Evolutionary conservation across 345 rosid species (phyloP).

Genomic region (Excoecaria cochinchinensis): DNA sequence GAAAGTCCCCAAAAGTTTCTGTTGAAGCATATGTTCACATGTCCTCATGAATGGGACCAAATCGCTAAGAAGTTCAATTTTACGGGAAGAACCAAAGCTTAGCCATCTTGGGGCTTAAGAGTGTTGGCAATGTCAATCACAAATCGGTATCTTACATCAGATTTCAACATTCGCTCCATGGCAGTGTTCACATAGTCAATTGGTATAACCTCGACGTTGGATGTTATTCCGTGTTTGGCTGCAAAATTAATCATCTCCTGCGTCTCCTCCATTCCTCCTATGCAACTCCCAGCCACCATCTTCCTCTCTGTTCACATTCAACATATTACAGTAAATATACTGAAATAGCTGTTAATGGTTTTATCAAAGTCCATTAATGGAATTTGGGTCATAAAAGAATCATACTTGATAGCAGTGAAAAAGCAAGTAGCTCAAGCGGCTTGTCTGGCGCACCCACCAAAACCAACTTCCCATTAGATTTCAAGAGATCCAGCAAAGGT

Average conservation of each 20-base stretch:
- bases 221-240: constrained; percentile 2
- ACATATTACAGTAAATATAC: background rate
- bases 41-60: no score
- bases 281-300: constrained; percentile 41
- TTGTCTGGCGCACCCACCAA: constrained; percentile 49
- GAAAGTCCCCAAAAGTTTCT: no score
- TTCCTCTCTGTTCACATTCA: constrained; percentile 39
- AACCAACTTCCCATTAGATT: constrained; percentile 49
- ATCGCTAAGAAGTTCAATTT: no score
- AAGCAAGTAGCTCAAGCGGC: constrained; percentile 39
- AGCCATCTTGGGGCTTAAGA: background rate
- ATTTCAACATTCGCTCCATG: constrained; percentile 16
- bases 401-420: constrained; percentile 39
- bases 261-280: constrained; percentile 63
- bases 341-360: background rate
- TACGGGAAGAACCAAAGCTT: no score
- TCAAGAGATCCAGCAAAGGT: constrained; percentile 50
- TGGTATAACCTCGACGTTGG: constrained; percentile 14
- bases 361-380: background rate
- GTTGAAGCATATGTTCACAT: no score
- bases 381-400: background rate
- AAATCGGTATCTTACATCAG: constrained; percentile 25
- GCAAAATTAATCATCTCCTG: constrained; percentile 40
- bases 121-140: constrained; percentile 25
- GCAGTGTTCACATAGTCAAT: constrained; percentile 25